Evolutionary conservation across 371 early-diverging fungal species (phyloP), one percentile per base, ranked within the genome.

Genomic region (Umbelopsis sp.): DNA sequence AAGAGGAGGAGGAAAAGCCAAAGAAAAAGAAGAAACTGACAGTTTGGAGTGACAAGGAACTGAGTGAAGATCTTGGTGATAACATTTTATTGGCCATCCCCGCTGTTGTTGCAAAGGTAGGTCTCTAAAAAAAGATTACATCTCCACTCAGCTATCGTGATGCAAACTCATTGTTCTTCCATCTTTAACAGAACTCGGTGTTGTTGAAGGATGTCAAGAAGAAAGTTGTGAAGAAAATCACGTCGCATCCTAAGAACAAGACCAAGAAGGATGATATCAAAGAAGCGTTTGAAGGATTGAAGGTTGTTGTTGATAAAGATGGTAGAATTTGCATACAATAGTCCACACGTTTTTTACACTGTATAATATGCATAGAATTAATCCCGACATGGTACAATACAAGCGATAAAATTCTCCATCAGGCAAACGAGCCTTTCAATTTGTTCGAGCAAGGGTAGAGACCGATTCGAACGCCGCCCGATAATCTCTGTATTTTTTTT

Each of bases 121-220:
- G 68, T 66, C 53, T 20, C 25, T 14, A 46, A 25, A 25, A 65
- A 16, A 20, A 35, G 24, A 14, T 18, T 4, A 63, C 45, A 14
- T 11, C 41, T 18, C 35, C 24, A 20, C 14, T 1, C 7, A 12
- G 12, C 41, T 41, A 41, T 41, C 41, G 12, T 41, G 41, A 41
- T 41, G 5, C 12, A 41, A 41, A 38, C 44, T 68, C 37, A 53
- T 29, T 32, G 16, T 18, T 63, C 38, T 37, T 44, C 51, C 51
- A n/a, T 20, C 20, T 48, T 48, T 7, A 2, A 16, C 62, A 80
- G 77, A 70, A 70, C 20, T n/a, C 78, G 1, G 57, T 76, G 1
- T 63, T 72, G 11, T 63, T 79, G 12, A 76, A 74, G 41, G 79
- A 78, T 67, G 69, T 70, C 20, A 77, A 76, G 35, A 80, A 80